A percentile compares a stretch with the other conserved stretches of the same genome.
These are phyloP conservation scores for Populus hybrid DNA, from an alignment of 441 rosid species.

Conservation along the genomic window DNA sequence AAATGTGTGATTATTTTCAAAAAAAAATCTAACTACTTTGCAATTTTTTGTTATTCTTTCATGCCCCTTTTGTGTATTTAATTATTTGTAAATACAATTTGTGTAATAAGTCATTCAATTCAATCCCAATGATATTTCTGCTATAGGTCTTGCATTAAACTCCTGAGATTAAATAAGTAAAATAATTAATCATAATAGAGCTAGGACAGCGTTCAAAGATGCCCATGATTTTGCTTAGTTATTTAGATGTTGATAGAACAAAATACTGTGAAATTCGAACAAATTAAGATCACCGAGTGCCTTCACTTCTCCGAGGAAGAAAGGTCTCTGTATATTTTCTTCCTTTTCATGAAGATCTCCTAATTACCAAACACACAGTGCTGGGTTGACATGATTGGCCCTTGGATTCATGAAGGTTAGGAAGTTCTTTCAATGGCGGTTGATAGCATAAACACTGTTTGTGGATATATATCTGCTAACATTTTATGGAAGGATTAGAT, in stretches of 20 bases:
- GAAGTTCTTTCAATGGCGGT: constrained; percentile 10
- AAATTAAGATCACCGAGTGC: neutral
- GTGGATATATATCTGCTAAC: neutral
- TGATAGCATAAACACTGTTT: neutral
- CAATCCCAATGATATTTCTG: neutral
- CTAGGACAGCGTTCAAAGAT: neutral
- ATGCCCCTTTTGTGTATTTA: neutral
- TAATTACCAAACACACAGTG: neutral
- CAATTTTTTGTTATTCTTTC: neutral
- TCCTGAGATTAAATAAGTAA: neutral
- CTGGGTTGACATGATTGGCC: neutral
- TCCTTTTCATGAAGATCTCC: neutral
- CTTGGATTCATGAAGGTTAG: neutral
- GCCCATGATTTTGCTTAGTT: neutral
- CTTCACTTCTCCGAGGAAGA: neutral
- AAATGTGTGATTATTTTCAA: too few relatives aligned
- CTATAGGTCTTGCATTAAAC: neutral
- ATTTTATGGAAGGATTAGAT: constrained; percentile 13
- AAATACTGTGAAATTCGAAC: neutral
- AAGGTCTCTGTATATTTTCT: too few relatives aligned
- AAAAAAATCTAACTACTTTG: too few relatives aligned
- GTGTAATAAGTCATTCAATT: too few relatives aligned
- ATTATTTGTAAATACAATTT: neutral
- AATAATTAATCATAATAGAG: neutral
- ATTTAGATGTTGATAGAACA: neutral